Evolutionary conservation across 164 flowering plant species (phyloP), one percentile per base, ranked within the genome.

Genomic region (Protea cynaroides): DNA sequence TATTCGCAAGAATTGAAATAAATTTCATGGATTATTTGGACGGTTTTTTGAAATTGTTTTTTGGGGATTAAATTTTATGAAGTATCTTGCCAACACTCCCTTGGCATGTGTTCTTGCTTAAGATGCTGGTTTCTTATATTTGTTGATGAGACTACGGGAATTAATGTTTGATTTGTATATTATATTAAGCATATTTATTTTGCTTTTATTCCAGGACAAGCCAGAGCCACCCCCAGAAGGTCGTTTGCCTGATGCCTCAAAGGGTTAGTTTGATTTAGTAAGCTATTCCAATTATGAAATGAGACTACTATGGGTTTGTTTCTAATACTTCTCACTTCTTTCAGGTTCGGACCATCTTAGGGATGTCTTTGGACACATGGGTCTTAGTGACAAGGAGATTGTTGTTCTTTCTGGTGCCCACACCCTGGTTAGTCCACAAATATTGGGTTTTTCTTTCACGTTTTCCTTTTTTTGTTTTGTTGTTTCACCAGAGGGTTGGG

Each of bases 211-310:
- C 55, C 84, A 93, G 98, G 98, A 93, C 86, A 89, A 89, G 77
- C 69, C 78, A 10, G 74, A 76, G 57, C 86, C 97, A 65, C 96
- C 98, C 4, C 78, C 78, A 2, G 98, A 93, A 68, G 98, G 98
- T n/a, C 98, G 98, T 63, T 74, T 93, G 29, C 98, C 98, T 69
- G 84, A 89, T 82, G 97, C 98, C 25, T 87, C 88, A 62, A 75
- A 82, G 80, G 98, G 98, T 88, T 40, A 59, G 83, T 74, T 34
- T 56, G n/a, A 12, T 19, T 22, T 7, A 5, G 0, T 13, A 36
- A 14, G 25, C 14, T 7, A 47, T 40, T 60, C 15, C 36, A 14
- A 7, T n/a, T 29, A 40, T 40, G 46, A 40, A 40, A 40, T 4
- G 9, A 37, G 9, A 37, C 40, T 4, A 37, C 7, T 37, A 4